Base-by-base conservation (phyloP, 805 yeast species). In the Scheffersomyces stipitis region DNA sequence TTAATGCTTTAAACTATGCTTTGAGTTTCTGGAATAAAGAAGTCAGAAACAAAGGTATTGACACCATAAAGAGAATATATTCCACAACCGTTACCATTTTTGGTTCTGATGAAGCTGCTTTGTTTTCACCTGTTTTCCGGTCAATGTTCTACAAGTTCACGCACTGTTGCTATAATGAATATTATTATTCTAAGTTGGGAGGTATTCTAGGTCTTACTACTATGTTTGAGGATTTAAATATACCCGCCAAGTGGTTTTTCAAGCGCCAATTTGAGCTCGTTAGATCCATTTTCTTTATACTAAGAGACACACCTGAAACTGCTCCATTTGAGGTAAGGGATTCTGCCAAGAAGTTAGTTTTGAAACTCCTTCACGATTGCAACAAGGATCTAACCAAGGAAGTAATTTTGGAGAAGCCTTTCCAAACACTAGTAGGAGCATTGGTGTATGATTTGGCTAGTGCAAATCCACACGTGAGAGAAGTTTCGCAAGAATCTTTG, bases 391-490 rank as follows among this genome's bases (percentile, higher is more conserved):
- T 83, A 1, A 71, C 82, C 0, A 79, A 78, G 31, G 81, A 78
- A 27, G 79, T 81, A 5, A 78, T 84, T 15, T 58, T 74, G 44
- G 80, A 83, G 40, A 83, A 86, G 48, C 82, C 86, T 18, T 83
- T 88, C 60, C 87, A 82, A 48, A 82, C 90, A 10, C 72, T 93
- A 17, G 79, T 87, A 24, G 88, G 96, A n/a, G 83, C 91, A 18
- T 71, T 95, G 46, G 96, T 91, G 2, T 89, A 89, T 53, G 99
- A 93, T 55, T 73, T 93, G 41, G 93, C 95, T 27, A 89, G 93
- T 56, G 84, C 98, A 0, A 88, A 86, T 47, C 77, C 81, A 9
- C 75, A 77, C 28, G 96, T 91, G 1, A 75, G 99, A 49, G 80
- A 79, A 41, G 85, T 95, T 0, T 82, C 96, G 1, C 90, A 86